Conservation (phyloP, 106 monocot species). For the Acanthochlamys bracteata region DNA sequence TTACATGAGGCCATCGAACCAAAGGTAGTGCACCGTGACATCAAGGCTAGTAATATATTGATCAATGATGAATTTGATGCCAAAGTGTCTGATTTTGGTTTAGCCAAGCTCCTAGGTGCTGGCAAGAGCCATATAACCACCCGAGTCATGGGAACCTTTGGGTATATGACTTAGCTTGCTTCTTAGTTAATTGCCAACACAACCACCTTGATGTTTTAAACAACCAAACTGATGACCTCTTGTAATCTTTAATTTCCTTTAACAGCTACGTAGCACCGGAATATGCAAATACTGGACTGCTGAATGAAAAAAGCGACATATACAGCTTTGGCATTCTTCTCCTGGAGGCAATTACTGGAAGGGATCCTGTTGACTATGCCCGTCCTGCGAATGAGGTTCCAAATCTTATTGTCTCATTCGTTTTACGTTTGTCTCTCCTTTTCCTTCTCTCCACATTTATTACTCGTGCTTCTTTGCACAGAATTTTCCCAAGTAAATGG, state of each 20-base stretch:
- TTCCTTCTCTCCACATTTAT: too few relatives aligned
- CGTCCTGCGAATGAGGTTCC: conserved; percentile 79
- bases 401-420: too few relatives aligned
- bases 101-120: conserved; percentile 66
- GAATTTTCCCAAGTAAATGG: too few relatives aligned
- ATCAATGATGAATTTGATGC: conserved; percentile 55
- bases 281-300: conserved; percentile 92
- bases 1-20: conserved; percentile 70
- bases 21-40: conserved; percentile 69
- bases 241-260: not conserved
- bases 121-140: conserved; percentile 66
- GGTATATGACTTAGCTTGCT: conserved; percentile 12
- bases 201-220: not conserved
- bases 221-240: not conserved
- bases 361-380: conserved; percentile 91
- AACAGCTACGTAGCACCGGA: conserved; percentile 94
- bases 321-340: conserved; percentile 95
- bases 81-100: conserved; percentile 66
- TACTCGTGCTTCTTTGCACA: too few relatives aligned
- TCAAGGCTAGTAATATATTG: conserved; percentile 69
- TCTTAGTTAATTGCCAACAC: too few relatives aligned
- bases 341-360: conserved; percentile 83
- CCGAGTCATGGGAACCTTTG: conserved; percentile 74
- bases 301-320: conserved; percentile 93
- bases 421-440: too few relatives aligned